These are phyloP conservation scores for Trichoderma atrobrunneum DNA, from an alignment of 2,329 filamentous ascomycete genomes.

Conservation along the genomic window DNA sequence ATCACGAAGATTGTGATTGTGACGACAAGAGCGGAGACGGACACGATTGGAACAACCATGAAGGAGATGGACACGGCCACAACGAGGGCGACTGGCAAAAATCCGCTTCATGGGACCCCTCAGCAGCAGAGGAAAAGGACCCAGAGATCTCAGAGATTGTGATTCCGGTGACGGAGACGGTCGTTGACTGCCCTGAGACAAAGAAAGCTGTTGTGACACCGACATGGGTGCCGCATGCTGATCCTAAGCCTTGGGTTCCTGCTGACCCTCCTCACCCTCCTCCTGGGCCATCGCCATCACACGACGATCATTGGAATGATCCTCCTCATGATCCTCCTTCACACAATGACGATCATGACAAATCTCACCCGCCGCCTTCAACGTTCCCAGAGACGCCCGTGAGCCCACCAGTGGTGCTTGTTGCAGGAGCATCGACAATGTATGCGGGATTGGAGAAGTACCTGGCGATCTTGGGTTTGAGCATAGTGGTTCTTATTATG, in stretches of 20 bases:
- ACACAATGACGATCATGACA: not conserved
- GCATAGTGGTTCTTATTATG: not conserved
- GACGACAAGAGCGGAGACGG: not conserved
- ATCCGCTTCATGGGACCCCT: not conserved
- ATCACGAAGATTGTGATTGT: not conserved
- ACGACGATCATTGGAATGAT: not conserved
- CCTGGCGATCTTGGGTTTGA: not conserved
- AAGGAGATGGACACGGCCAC: not conserved
- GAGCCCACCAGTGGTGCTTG: not conserved
- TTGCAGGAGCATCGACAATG: not conserved
- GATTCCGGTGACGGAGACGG: not conserved
- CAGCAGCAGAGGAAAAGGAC: not conserved
- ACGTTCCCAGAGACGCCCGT: not conserved
- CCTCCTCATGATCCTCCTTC: not conserved
- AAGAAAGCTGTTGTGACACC: not conserved
- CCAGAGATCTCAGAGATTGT: not conserved
- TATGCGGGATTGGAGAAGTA: not conserved
- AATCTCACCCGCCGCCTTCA: not conserved
- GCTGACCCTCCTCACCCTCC: not conserved
- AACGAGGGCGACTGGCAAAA: not conserved
- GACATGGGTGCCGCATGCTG: not conserved
- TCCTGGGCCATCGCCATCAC: not conserved
- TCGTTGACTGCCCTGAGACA: not conserved
- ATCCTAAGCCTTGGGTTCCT: not conserved
- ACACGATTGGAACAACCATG: not conserved